Conservation (phyloP, 2,329 filamentous ascomycete species). For the Diaporthe destruens region DNA sequence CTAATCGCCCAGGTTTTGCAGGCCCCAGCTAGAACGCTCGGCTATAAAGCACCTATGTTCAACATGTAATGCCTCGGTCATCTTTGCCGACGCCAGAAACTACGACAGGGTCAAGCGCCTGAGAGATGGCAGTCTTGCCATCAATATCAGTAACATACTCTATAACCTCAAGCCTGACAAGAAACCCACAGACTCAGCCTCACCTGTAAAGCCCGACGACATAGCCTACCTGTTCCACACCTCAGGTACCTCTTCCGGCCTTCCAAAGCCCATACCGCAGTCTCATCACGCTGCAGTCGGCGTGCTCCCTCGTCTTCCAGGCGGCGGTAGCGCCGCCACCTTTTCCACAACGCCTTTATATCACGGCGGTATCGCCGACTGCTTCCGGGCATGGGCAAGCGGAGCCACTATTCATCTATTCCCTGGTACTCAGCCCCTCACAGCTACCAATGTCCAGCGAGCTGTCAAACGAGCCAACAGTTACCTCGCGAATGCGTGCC, state of each 20-base stretch:
- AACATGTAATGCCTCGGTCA: slow-evolving; percentile 54
- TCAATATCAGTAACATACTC: slow-evolving; percentile 43
- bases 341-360: slow-evolving; percentile 77
- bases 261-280: slow-evolving; percentile 73
- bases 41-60: slow-evolving; percentile 67
- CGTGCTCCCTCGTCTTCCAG: slow-evolving; percentile 62
- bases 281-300: slow-evolving; percentile 67
- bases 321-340: slow-evolving; percentile 57
- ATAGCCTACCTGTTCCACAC: slow-evolving; percentile 73
- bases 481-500: slow-evolving; percentile 41
- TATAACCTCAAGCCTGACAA: slow-evolving; percentile 36
- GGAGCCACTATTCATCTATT: slow-evolving; percentile 73
- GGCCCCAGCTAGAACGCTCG: slow-evolving; percentile 58
- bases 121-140: slow-evolving; percentile 31
- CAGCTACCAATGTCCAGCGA: slow-evolving; percentile 63
- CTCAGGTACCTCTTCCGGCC: slow-evolving; percentile 73
- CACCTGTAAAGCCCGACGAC: slow-evolving; percentile 46
- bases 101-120: slow-evolving; percentile 35
- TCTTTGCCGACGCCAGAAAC: slow-evolving; percentile 59
- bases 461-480: slow-evolving; percentile 57
- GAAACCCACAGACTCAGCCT: not conserved
- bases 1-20: slow-evolving; percentile 44
- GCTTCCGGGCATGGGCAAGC: slow-evolving; percentile 72
- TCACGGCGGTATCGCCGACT: slow-evolving; percentile 74
- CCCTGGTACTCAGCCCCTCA: slow-evolving; percentile 69